Percentiles rank a stretch among this genome's conserved stretches.
Evolutionary conservation across 192 early-diverging fungal genomes (phyloP).

Genomic region (Coemansia reversa): DNA sequence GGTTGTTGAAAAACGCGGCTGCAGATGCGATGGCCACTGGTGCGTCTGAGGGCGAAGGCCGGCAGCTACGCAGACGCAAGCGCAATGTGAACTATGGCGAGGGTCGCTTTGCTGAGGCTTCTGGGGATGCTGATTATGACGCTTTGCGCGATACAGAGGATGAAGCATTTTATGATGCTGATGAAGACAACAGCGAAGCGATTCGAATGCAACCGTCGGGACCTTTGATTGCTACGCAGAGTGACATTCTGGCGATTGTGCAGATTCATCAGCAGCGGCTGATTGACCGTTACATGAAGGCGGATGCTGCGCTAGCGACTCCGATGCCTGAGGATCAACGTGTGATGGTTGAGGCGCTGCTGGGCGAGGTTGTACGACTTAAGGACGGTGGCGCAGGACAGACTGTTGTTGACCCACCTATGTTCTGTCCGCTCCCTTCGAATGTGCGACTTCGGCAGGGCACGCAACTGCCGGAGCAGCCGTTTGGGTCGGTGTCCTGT

Average conservation of each 20-base stretch:
- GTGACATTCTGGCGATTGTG: slow-evolving; percentile 7
- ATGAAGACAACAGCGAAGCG: not conserved
- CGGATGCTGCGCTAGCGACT: not conserved
- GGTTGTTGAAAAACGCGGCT: slow-evolving; percentile 8
- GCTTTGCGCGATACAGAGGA: slow-evolving; percentile 9
- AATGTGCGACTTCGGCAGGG: slow-evolving; percentile 20
- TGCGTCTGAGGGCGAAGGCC: slow-evolving; percentile 4
- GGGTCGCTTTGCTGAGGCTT: not conserved
- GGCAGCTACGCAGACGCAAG: slow-evolving; percentile 29
- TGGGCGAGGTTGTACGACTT: not conserved
- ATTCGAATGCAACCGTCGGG: not conserved
- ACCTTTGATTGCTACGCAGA: not conserved
- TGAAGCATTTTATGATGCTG: not conserved
- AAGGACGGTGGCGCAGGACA: not conserved
- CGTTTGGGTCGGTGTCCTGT: not conserved
- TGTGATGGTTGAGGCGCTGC: not conserved
- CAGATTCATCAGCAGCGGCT: slow-evolving; percentile 4
- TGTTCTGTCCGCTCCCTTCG: slow-evolving; percentile 27
- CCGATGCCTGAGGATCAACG: not conserved
- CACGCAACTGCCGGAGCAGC: slow-evolving; percentile 19
- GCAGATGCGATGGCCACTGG: not conserved
- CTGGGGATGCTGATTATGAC: not conserved
- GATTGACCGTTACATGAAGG: not conserved
- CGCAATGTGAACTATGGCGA: slow-evolving; percentile 35
- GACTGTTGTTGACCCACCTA: slow-evolving; percentile 1